Evolutionary conservation across 768 basidiomycete genomes (phyloP), one percentile per base, ranked within the genome.

Genomic region (Macrolepiota albuminosa): DNA sequence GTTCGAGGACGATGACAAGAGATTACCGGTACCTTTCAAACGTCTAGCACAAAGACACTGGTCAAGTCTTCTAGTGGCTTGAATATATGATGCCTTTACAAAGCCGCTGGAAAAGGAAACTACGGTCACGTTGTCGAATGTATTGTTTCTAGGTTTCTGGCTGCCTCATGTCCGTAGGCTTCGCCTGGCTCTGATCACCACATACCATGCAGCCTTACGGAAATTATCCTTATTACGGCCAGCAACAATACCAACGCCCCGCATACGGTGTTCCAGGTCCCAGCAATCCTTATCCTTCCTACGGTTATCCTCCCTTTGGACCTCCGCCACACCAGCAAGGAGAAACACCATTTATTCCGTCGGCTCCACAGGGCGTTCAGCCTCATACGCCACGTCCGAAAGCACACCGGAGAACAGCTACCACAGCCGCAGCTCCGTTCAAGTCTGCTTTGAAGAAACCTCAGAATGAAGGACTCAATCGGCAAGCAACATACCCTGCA

Each of bases 401-500:
- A 48, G 58, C 63, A 54, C 77, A 77, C 62, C 78, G 76, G 40
- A 71, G 73, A 61, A 69, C 69, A 21, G 67, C 67, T 39, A 70
- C 64, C 11, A 59, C 72, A 16, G 49, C 62, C 26, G 63, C 69
- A 18, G 52, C 65, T 2, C 79, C 72, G 13, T 73, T 84, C 43
- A 87, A 79, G 71, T 81, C 87, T 37, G 85, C 84, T 0, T 70
- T 88, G 69, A 88, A 84, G 69, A 84, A 80, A 67, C 66, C 67
- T 31, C 63, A 64, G 16, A 66, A 71, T 33, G 63, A 70, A 39
- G 60, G 66, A 11, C 63, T 71, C 6, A 57, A 54, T 34, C 64
- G 71, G 21, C 66, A 67, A 56, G 58, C 64, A 50, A 67, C 70
- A 56, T 65, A 66, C 61, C 65, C 63, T 40, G 47, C 62, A 40